Conservation (phyloP, 2,329 filamentous ascomycete genomes). For the Colletotrichum paranaense region DNA sequence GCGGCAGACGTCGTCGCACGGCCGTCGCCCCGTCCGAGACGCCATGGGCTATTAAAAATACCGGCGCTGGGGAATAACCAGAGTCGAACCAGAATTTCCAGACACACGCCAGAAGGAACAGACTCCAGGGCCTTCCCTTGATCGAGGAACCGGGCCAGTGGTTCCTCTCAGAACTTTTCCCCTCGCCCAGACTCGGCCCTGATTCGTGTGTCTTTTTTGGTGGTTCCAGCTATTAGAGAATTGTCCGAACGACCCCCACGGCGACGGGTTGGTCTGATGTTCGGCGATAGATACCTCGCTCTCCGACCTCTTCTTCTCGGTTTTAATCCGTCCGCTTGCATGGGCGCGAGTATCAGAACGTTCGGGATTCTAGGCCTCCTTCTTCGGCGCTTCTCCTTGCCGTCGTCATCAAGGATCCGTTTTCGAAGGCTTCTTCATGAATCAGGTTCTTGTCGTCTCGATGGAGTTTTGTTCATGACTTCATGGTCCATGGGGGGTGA, state of each 20-base stretch:
- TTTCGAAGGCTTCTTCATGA: neutral
- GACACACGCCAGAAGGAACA: neutral
- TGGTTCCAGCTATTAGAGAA: neutral
- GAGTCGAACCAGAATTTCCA: neutral
- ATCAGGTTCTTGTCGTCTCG: neutral
- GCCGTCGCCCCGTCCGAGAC: neutral
- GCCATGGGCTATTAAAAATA: conserved; percentile 1
- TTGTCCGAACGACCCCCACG: conserved; percentile 25
- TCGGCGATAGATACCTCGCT: conserved; percentile 13
- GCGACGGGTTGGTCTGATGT: conserved; percentile 27
- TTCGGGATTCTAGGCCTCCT: neutral
- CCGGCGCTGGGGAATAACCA: neutral
- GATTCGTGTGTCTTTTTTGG: neutral
- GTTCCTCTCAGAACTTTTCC: neutral
- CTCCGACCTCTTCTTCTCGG: neutral
- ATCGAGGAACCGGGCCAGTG: conserved; percentile 1
- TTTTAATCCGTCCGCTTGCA: neutral
- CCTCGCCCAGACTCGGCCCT: conserved; percentile 22
- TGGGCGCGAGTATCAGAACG: conserved; percentile 27
- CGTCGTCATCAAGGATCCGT: conserved; percentile 20
- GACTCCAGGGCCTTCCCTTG: neutral
- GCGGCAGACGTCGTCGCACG: conserved; percentile 10
- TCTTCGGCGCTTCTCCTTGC: conserved; percentile 7
- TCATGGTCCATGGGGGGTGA: neutral
- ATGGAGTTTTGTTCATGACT: neutral